Evolutionary conservation across 2,329 filamentous ascomycete genomes (phyloP).

Genomic region (Simplicillium sp.): DNA sequence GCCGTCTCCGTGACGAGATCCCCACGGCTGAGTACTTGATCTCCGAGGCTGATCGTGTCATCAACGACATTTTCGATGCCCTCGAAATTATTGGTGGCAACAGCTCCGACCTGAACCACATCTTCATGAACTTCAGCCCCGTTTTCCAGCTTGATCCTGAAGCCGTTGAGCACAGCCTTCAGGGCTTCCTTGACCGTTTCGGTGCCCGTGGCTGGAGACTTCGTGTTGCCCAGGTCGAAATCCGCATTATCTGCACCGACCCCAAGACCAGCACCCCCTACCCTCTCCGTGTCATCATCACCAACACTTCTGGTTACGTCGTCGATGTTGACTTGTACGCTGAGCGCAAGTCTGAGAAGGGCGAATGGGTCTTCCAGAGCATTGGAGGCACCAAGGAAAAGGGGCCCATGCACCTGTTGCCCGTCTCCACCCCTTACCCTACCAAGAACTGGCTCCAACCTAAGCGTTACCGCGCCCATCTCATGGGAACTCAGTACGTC

Average conservation of each 20-base stretch:
- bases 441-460: constrained; percentile 98
- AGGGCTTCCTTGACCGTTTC: constrained; percentile 93
- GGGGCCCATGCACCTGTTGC: constrained; percentile 86
- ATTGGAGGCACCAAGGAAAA: constrained; percentile 93
- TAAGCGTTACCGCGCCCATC: constrained; percentile 97
- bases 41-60: constrained; percentile 89
- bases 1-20: constrained; percentile 91
- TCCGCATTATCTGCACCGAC: constrained; percentile 96
- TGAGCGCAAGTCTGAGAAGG: constrained; percentile 96
- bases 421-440: constrained; percentile 85
- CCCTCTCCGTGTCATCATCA: constrained; percentile 91
- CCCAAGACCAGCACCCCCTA: constrained; percentile 74
- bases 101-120: constrained; percentile 98
- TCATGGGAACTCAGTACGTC: constrained; percentile 98
- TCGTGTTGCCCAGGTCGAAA: constrained; percentile 93
- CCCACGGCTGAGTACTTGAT: constrained; percentile 98
- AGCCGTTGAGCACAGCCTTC: constrained; percentile 87
- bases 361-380: constrained; percentile 97
- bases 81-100: constrained; percentile 98
- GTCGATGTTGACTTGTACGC: constrained; percentile 97
- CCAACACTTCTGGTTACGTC: constrained; percentile 95
- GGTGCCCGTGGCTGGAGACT: constrained; percentile 92
- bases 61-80: constrained; percentile 96
- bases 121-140: constrained; percentile 99
- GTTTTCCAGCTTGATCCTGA: constrained; percentile 86